Conservation (phyloP, 208 protist species). For the Vickermania ingenoplastis region DNA sequence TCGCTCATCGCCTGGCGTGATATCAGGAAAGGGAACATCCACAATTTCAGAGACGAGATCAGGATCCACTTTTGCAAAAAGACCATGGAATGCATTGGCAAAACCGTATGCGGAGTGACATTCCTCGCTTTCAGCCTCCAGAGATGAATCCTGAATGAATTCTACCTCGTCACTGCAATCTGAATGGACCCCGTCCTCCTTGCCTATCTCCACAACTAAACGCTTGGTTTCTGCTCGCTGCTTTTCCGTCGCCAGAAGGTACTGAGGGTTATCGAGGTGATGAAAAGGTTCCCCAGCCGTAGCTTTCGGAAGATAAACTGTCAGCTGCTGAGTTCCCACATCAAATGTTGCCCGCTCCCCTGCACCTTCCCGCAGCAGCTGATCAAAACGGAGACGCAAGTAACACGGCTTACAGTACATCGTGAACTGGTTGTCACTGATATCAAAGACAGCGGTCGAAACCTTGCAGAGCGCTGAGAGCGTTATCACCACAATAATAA, state of each 20-base stretch:
- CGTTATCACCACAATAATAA: slow-evolving; percentile 63
- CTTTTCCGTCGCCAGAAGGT: slow-evolving; percentile 75
- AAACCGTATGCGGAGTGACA: slow-evolving; percentile 54
- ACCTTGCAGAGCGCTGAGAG: slow-evolving; percentile 78
- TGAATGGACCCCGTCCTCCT: slow-evolving; percentile 9
- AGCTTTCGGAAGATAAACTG: slow-evolving; percentile 81
- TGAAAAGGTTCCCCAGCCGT: slow-evolving; percentile 50
- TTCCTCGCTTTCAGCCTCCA: slow-evolving; percentile 4
- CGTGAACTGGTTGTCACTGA: slow-evolving; percentile 71
- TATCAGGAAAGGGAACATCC: slow-evolving; percentile 35
- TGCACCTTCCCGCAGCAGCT: slow-evolving; percentile 59
- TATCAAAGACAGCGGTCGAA: slow-evolving; percentile 67
- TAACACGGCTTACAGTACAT: slow-evolving; percentile 88
- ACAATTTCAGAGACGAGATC: slow-evolving; percentile 62
- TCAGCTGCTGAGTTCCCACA: slow-evolving; percentile 55
- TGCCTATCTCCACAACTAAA: slow-evolving; percentile 12
- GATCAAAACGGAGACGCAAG: slow-evolving; percentile 77
- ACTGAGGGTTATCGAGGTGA: slow-evolving; percentile 77
- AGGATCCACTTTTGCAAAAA: slow-evolving; percentile 48
- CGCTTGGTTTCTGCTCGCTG: slow-evolving; percentile 45
- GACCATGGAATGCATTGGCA: slow-evolving; percentile 56
- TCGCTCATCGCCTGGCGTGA: slow-evolving; percentile 33
- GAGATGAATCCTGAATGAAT: slow-evolving; percentile 39
- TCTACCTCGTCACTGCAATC: slow-evolving; percentile 56
- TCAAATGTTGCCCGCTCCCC: slow-evolving; percentile 74